Conservation (phyloP, 306 rosid species). For the Hippophae tibetana region DNA sequence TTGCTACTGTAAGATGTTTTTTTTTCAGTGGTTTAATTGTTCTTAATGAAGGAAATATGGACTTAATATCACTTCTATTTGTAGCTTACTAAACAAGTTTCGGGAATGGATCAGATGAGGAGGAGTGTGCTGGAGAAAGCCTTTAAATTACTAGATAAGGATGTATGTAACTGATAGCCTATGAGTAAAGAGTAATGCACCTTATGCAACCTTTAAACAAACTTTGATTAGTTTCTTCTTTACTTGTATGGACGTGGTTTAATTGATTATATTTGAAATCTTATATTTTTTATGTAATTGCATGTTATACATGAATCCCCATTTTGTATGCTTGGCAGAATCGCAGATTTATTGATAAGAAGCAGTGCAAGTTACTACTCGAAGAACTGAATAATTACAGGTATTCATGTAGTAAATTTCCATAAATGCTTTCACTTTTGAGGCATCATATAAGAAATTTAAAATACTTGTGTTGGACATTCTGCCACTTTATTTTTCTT, state of each 20-base stretch:
- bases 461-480: neutral
- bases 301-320: constrained; percentile 5
- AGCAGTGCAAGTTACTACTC: constrained; percentile 68
- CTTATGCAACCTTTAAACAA: neutral
- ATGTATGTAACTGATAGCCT: constrained; percentile 40
- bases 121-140: constrained; percentile 64
- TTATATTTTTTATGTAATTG: constrained; percentile 13
- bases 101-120: constrained; percentile 55
- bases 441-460: neutral
- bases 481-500: too few species aligned
- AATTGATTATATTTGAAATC: constrained; percentile 9
- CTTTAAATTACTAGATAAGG: constrained; percentile 50
- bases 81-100: constrained; percentile 85
- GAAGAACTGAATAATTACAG: constrained; percentile 83
- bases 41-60: constrained; percentile 17
- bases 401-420: constrained; percentile 23
- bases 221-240: constrained; percentile 10
- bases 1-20: neutral
- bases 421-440: neutral
- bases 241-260: constrained; percentile 1
- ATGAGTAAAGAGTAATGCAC: neutral
- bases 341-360: constrained; percentile 46
- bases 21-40: constrained; percentile 4
- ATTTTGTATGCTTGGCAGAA: constrained; percentile 42
- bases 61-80: constrained; percentile 19